phyloP scores from a whole-genome alignment of 495 filamentous ascomycete species.

The Penicillium coprophilum region DNA sequence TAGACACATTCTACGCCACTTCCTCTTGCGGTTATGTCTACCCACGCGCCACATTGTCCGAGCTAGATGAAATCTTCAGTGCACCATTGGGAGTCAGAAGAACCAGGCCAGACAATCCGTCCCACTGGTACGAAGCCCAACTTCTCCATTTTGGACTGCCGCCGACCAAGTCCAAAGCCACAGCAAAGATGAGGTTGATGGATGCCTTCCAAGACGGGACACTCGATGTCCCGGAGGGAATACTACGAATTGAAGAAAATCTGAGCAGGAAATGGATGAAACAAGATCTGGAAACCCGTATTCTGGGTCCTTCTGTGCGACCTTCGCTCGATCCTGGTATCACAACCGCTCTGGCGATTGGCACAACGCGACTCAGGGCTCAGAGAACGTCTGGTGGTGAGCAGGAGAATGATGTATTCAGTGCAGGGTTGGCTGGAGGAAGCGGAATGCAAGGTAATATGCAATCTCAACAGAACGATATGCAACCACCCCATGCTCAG shows the following conservation, averaged over 20 bases:
- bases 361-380: neutral
- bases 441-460: neutral
- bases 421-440: neutral
- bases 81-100: conserved; percentile 6
- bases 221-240: conserved; percentile 43
- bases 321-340: neutral
- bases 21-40: conserved; percentile 23
- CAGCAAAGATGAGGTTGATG: conserved; percentile 55
- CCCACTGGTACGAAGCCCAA: conserved; percentile 59
- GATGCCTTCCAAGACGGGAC: conserved; percentile 48
- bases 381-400: neutral
- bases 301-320: neutral
- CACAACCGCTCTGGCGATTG: neutral
- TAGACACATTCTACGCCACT: neutral
- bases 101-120: conserved; percentile 43
- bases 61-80: conserved; percentile 48
- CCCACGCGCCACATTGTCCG: conserved; percentile 46
- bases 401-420: neutral
- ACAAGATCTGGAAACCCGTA: neutral
- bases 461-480: neutral
- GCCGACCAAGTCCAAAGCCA: conserved; percentile 53
- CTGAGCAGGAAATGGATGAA: conserved; percentile 49
- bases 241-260: conserved; percentile 47
- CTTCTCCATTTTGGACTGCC: conserved; percentile 58
- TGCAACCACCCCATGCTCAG: neutral